Percentiles rank a stretch among this genome's conserved stretches.
Evolutionary conservation across 176 grass and related monocot genomes (phyloP).

Genomic region (Melocanna baccifera): DNA sequence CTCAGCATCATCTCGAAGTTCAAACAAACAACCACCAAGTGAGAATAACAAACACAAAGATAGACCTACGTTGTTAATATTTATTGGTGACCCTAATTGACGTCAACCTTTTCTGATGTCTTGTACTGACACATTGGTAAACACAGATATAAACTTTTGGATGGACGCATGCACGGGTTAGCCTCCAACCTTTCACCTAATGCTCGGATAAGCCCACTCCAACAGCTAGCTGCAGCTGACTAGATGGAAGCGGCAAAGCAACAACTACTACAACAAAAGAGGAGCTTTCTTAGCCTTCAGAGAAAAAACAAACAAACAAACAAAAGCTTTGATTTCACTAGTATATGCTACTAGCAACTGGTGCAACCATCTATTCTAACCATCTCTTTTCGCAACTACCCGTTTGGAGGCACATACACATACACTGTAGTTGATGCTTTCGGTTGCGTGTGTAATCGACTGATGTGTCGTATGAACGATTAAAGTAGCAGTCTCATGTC

Average conservation of each 20-base stretch:
- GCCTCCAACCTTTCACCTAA: conserved; percentile 31
- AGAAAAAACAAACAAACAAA: no score
- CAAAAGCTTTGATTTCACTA: neutral
- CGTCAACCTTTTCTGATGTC: neutral
- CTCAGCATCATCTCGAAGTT: neutral
- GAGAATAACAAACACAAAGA: neutral
- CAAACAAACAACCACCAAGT: neutral
- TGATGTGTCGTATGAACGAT: neutral
- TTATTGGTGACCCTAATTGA: neutral
- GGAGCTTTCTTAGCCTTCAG: neutral
- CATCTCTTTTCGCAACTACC: neutral
- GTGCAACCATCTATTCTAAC: neutral
- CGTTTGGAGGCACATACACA: neutral
- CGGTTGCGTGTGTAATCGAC: neutral
- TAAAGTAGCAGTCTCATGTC: neutral
- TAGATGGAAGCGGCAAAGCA: conserved; percentile 25
- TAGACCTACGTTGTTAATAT: neutral
- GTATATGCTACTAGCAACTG: neutral
- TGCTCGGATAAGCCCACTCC: conserved; percentile 1
- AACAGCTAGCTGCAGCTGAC: neutral
- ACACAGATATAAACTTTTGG: neutral
- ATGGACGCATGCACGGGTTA: conserved; percentile 14
- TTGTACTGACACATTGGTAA: neutral
- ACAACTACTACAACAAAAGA: neutral
- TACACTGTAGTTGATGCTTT: neutral